Evolutionary conservation across 1,139 yeast species (phyloP).

Genomic region (Zygoascus hellenicus): DNA sequence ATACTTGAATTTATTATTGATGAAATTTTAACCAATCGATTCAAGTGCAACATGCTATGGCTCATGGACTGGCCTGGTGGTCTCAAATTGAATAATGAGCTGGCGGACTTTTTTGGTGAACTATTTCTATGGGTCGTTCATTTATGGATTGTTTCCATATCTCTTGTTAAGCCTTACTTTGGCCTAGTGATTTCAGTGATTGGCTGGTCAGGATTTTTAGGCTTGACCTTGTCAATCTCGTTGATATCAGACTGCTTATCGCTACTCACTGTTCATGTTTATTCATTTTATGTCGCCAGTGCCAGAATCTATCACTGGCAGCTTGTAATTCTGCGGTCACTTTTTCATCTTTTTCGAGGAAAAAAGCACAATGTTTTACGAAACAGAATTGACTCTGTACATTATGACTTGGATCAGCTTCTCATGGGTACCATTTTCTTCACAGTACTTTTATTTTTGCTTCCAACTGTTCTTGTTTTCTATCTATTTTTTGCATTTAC

Average conservation of each 20-base stretch:
- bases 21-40: conserved; percentile 36
- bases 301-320: conserved; percentile 78
- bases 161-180: conserved; percentile 31
- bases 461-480: conserved; percentile 86
- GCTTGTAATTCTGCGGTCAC: conserved; percentile 57
- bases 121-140: conserved; percentile 78
- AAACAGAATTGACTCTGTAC: conserved; percentile 77
- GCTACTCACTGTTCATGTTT: conserved; percentile 63
- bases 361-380: conserved; percentile 80
- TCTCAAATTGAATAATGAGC: conserved; percentile 79
- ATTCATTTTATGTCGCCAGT: conserved; percentile 70
- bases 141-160: conserved; percentile 46
- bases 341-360: conserved; percentile 84
- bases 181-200: conserved; percentile 34
- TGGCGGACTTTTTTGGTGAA: conserved; percentile 83
- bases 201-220: conserved; percentile 45
- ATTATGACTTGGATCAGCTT: conserved; percentile 79
- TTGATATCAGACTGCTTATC: conserved; percentile 59
- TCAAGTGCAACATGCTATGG: conserved; percentile 57
- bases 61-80: conserved; percentile 92
- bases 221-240: conserved; percentile 64
- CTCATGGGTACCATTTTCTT: conserved; percentile 83
- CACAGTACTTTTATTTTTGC: conserved; percentile 66
- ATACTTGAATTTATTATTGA: conserved; percentile 33
- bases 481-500: conserved; percentile 66